Conservation (phyloP, 1,284 basidiomycete species). For the Sanghuangporus sanghuang region DNA sequence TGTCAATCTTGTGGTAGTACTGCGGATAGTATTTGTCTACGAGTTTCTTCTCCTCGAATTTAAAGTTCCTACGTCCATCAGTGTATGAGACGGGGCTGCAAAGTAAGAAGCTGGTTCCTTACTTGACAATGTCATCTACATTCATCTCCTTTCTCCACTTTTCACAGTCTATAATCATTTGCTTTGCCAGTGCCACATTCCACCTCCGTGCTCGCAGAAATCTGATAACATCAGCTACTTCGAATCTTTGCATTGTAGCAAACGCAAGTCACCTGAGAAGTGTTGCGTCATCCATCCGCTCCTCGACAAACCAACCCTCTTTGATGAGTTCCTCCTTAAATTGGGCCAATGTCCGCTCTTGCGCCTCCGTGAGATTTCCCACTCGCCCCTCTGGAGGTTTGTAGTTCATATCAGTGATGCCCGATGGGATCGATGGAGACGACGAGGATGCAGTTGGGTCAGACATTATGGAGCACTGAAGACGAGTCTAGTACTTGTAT, state of each 20-base stretch:
- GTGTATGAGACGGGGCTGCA: background rate
- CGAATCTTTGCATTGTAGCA: background rate
- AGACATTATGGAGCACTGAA: background rate
- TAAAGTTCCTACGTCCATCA: conserved; percentile 62
- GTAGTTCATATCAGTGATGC: conserved; percentile 59
- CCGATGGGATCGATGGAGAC: background rate
- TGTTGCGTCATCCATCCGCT: conserved; percentile 77
- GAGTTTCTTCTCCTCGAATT: conserved; percentile 79
- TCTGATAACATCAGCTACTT: conserved; percentile 29
- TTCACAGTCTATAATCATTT: conserved; percentile 82
- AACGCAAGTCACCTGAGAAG: conserved; percentile 57
- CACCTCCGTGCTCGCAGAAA: conserved; percentile 95
- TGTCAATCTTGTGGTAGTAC: conserved; percentile 96
- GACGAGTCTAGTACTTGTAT: background rate
- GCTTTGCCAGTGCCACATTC: conserved; percentile 76
- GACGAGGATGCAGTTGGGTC: background rate
- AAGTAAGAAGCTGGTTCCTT: conserved; percentile 25
- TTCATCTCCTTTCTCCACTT: conserved; percentile 89
- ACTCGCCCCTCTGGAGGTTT: conserved; percentile 71
- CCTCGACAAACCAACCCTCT: conserved; percentile 56
- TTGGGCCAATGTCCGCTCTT: conserved; percentile 69
- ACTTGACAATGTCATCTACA: conserved; percentile 86
- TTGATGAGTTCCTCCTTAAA: conserved; percentile 65
- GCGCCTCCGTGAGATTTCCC: conserved; percentile 75
- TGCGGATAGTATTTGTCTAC: conserved; percentile 95